Conservation (phyloP, 768 basidiomycete genomes). For the Phanerochaete sordida region DNA sequence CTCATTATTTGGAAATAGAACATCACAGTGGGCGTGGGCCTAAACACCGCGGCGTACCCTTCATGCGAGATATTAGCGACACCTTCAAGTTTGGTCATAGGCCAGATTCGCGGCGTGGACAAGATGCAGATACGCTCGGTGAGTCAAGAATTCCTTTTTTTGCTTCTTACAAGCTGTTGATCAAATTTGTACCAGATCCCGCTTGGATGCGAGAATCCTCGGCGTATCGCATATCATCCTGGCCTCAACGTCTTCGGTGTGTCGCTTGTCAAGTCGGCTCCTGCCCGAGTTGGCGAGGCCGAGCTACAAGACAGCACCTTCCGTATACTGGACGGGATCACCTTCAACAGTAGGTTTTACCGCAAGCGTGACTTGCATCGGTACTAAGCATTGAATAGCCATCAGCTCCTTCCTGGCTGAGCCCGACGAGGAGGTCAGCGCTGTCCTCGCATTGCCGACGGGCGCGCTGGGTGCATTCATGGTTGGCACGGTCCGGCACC, state of each 20-base stretch:
- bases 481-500: conserved; percentile 35
- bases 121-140: conserved; percentile 83
- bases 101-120: conserved; percentile 61
- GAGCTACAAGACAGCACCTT: conserved; percentile 52
- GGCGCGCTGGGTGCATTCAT: conserved; percentile 23
- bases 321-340: conserved; percentile 60
- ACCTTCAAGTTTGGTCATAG: conserved; percentile 55
- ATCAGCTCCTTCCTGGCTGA: conserved; percentile 47
- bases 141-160: too few relatives aligned
- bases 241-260: conserved; percentile 60
- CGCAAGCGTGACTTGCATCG: conserved; percentile 12
- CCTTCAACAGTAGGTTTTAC: conserved; percentile 43
- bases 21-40: conserved; percentile 52
- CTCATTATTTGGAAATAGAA: conserved; percentile 25
- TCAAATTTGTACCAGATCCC: conserved; percentile 48
- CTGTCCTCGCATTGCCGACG: conserved; percentile 35
- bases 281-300: conserved; percentile 49
- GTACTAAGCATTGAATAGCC: conserved; percentile 24
- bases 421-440: conserved; percentile 59
- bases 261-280: conserved; percentile 51
- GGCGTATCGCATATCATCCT: conserved; percentile 59
- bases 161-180: too few relatives aligned
- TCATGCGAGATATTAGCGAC: conserved; percentile 60
- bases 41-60: conserved; percentile 47
- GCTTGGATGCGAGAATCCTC: conserved; percentile 71